Base-by-base conservation (phyloP, 306 rosid species). In the Vigna nakashimae region DNA sequence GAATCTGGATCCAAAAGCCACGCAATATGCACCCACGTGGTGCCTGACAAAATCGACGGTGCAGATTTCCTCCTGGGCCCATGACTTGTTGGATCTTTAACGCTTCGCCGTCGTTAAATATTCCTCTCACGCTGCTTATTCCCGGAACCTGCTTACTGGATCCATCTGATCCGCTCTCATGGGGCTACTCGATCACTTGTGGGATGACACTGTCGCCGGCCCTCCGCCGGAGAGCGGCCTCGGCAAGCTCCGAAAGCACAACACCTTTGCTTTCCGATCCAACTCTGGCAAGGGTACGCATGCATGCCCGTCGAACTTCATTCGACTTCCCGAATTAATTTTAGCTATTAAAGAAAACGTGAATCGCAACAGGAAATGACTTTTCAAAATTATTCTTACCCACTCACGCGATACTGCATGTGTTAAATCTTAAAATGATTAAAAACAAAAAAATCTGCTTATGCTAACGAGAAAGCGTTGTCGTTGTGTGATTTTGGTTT, bases 161-260 rank as follows among this genome's bases (percentile, higher is more conserved):
- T 70, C 62, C 36, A 5, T 70, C 62, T 53, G 51, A 53, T 71
- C 64, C 6, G 13, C 18, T 42, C 17, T 14, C 65, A 95, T 95
- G 98, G 87, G 96, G 56, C 83, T 95, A 12, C 97, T 95, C 9
- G 98, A 95, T 72, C 97, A 95, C 78, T 90, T 95, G 48, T 95
- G 98, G 98, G 98, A 95, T 58, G 98, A 92, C 76, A 95, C 98
- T 76, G 87, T 95, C 1, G 98, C 98, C 56, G 98, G 98, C 0
- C 98, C 98, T 24, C 77, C 32, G 52, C 98, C 98, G 75, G 98
- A 95, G 2, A 75, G 68, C 69, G 98, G 97, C 36, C 98, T 92
- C 9, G 92, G 97, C 48, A 95, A 89, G 84, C 97, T 95, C 28
- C 90, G 98, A 12, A 95, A 89, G 80, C 80, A 85, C 17, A 78